These are phyloP conservation scores for Trifolium dubium DNA, from an alignment of 306 rosid species.

Conservation along the genomic window DNA sequence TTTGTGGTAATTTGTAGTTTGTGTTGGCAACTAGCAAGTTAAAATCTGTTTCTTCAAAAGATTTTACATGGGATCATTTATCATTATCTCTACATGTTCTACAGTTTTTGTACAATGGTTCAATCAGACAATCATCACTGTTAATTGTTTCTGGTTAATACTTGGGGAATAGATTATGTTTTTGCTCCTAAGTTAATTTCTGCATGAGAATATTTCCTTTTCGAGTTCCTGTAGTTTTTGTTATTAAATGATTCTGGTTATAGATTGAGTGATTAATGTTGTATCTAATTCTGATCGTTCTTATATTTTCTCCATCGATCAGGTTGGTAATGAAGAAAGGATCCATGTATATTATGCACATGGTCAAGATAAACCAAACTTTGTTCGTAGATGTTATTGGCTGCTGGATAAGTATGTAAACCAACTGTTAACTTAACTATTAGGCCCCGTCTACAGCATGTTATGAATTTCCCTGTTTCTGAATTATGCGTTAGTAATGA, in stretches of 20 bases:
- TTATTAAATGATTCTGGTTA: slow-evolving; percentile 18
- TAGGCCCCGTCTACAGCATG: slow-evolving; percentile 20
- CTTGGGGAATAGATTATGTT: slow-evolving; percentile 24
- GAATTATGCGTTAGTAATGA: slow-evolving; percentile 32
- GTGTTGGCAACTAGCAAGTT: background rate
- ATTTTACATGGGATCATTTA: slow-evolving; percentile 6
- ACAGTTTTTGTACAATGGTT: slow-evolving; percentile 13
- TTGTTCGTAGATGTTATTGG: slow-evolving; percentile 97
- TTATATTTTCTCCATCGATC: slow-evolving; percentile 41
- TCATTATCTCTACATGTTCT: slow-evolving; percentile 32
- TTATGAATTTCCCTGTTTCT: slow-evolving; percentile 28
- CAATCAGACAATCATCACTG: slow-evolving; percentile 5
- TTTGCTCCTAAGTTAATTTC: slow-evolving; percentile 6
- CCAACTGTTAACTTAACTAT: slow-evolving; percentile 26
- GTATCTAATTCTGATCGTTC: slow-evolving; percentile 32
- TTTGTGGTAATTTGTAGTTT: slow-evolving; percentile 17
- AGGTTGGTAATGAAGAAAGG: slow-evolving; percentile 98
- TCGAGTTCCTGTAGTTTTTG: slow-evolving; percentile 5
- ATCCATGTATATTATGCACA: slow-evolving; percentile 97
- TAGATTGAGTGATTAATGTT: slow-evolving; percentile 11
- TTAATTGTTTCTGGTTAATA: slow-evolving; percentile 26
- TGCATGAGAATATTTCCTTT: slow-evolving; percentile 13
- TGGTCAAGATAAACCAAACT: slow-evolving; percentile 76
- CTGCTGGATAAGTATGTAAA: slow-evolving; percentile 91
- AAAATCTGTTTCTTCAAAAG: slow-evolving; percentile 23